These are phyloP conservation scores for Avena sativa DNA, from an alignment of 176 grass and related monocot genomes.

Conservation along the genomic window DNA sequence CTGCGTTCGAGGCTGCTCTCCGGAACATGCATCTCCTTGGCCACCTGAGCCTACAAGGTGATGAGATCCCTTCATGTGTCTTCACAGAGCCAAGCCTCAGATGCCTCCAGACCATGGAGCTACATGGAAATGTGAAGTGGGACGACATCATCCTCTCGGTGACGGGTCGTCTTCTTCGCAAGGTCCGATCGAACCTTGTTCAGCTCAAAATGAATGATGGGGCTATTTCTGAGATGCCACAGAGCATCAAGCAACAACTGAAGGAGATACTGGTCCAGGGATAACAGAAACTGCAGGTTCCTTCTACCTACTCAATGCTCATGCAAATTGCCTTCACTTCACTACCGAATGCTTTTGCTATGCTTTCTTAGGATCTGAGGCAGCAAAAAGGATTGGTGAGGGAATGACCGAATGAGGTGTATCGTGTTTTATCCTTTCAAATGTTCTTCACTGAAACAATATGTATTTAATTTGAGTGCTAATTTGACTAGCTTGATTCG, in stretches of 20 bases:
- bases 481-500: background rate
- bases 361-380: no score
- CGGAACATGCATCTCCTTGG: slow-evolving; percentile 11
- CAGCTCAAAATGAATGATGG: background rate
- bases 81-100: slow-evolving; percentile 26
- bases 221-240: background rate
- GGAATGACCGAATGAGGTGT: background rate
- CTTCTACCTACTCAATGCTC: background rate
- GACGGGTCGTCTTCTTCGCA: background rate
- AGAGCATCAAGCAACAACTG: background rate
- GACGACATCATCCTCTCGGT: background rate
- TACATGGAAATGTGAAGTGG: background rate
- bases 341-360: background rate
- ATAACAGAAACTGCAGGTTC: background rate
- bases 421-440: background rate
- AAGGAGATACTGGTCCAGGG: background rate
- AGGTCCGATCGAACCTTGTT: background rate
- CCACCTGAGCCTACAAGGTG: background rate
- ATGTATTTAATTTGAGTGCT: background rate
- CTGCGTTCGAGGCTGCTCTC: background rate
- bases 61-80: background rate
- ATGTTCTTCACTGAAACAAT: background rate
- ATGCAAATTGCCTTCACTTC: background rate
- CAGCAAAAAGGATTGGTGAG: background rate
- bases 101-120: background rate